Evolutionary conservation across 176 grass and related monocot genomes (phyloP), one percentile per base, ranked within the genome.

Genomic region (Canna indica): DNA sequence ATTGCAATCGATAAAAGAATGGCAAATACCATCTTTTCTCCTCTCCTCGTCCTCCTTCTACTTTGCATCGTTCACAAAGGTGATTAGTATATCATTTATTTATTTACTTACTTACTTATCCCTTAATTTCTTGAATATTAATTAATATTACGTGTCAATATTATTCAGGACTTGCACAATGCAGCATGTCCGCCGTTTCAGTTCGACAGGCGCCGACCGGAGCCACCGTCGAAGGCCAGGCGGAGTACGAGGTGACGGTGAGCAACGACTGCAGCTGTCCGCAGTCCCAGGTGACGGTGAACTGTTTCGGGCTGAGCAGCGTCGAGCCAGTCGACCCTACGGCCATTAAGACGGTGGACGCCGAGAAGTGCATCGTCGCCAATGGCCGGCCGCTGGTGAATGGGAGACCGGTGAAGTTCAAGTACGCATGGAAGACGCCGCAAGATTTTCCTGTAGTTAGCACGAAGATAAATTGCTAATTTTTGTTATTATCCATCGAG

Each of bases 371-470:
- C 85, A 53, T 80, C 54, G 68, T 87, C 73, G 63, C 36, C 25
- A 35, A 58, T 34, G 85, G 80, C 0, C 44, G 77, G 1, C 30
- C 36, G 1, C 33, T 77, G 25, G 0, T 77, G 4, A 13, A 69
- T 33, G 72, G 80, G 60, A 64, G 32, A 10, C n/a, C 50, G 33
- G 69, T 87, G 34, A n/a, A 67, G 0, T 87, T 87, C 85, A 87
- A 70, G 24, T 83, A 87, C 54, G 85, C 85, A 2, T 87, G 84
- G 84, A 87, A 79, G 84, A 87, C 84, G 72, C 84, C 84, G 15
- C 73, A 79, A 67, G 80, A 87, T 68, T 87, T 87, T 50, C 80
- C 80, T 2, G 48, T 87, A 42, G 0, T 86, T 73, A 79, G 80
- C 84, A 42, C 84, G 0, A 47, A 52, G 3, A 2, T 65, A 0